Base-by-base conservation (phyloP, 306 rosid genomes). In the Acacia acuminata region DNA sequence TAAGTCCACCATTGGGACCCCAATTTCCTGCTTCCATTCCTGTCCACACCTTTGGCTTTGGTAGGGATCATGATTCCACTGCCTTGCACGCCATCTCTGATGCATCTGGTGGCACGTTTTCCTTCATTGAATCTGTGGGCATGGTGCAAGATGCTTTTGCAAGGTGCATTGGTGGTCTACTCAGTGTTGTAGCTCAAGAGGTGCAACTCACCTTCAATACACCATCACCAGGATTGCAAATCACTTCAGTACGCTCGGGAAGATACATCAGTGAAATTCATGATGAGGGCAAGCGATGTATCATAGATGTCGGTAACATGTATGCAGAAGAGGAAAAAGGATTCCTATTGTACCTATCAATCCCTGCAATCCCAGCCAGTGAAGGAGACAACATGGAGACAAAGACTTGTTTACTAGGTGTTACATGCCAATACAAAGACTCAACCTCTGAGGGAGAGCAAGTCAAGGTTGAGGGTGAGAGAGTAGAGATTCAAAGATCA, bases 61-160 rank as follows among this genome's bases (percentile, higher is more conserved):
- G 94, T 19, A 69, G 82, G 2, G 94, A 91, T 73, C 94, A 91
- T 44, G 94, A 91, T 75, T 80, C 92, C 42, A 82, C 79, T 61
- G 78, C 86, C 0, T 86, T 89, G 91, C 91, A 91, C 64, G 60
- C 89, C 8, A 84, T 89, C 66, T 89, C 94, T 10, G 91, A 91
- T 75, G 40, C 51, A 48, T 89, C 94, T 10, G 91, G 92, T 34
- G 94, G 94, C 27, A 89, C 91, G 27, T 91, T 91, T 87, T 91
- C 94, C 25, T 89, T 89, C 73, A 91, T 89, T 53, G 94, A 91
- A 72, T 76, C 91, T 12, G 92, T 89, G 73, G 70, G 70, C 77
- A 89, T 89, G 71, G 89, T 91, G 71, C 91, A 89, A 84, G 91
- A 91, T 77, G 94, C 94, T 68, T 91, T 91, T 74, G 94, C 94